A percentile compares a stretch with the other conserved stretches of the same genome.
These are phyloP conservation scores for Solanum etuberosum DNA, from an alignment of 257 asterid species.

Conservation along the genomic window DNA sequence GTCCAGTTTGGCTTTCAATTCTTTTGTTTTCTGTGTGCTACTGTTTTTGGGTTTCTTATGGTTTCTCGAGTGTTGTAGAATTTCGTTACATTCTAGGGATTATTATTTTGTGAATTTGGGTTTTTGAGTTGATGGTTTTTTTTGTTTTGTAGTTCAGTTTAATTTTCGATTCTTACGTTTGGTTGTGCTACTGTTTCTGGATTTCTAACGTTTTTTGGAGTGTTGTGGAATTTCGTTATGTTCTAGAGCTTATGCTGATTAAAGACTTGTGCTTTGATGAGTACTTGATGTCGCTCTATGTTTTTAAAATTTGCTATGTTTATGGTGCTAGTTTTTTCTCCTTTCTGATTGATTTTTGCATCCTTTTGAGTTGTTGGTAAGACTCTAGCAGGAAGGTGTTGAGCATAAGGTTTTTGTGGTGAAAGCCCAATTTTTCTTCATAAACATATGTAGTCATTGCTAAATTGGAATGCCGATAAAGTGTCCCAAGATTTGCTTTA, in stretches of 20 bases:
- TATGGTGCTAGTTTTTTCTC: neutral
- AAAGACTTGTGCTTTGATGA: neutral
- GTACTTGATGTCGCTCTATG: neutral
- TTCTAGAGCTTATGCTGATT: neutral
- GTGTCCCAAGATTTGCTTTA: neutral
- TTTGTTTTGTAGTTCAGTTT: neutral
- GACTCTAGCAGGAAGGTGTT: neutral
- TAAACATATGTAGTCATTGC: neutral
- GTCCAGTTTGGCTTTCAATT: neutral
- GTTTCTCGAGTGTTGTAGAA: neutral
- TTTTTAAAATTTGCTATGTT: neutral
- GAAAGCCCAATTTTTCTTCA: neutral
- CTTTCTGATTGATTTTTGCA: neutral
- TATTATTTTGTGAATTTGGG: neutral
- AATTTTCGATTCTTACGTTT: neutral
- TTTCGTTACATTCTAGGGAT: neutral
- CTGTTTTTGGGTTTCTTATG: neutral
- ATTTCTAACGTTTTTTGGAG: neutral
- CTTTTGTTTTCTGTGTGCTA: neutral
- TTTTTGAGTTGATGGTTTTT: neutral
- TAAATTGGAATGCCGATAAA: neutral
- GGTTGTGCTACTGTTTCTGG: neutral
- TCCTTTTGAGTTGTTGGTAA: neutral
- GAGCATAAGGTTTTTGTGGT: neutral
- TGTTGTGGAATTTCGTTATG: neutral